Percentiles rank a stretch among this genome's conserved stretches.
Conservation (phyloP, 2,329 filamentous ascomycete species). For the Aureobasidium namibiae region DNA sequence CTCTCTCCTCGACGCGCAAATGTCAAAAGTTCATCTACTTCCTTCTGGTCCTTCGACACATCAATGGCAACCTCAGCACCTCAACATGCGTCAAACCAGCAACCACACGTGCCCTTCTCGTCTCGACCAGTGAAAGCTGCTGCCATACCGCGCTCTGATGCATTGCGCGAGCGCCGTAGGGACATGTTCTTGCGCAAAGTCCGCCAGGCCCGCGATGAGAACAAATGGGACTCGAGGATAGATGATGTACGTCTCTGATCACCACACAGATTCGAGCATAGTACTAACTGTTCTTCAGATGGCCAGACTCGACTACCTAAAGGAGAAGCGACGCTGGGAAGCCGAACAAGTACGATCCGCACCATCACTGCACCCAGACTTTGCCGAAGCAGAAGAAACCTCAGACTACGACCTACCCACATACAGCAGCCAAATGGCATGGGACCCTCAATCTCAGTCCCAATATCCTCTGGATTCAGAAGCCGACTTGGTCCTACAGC, state of each 20-base stretch:
- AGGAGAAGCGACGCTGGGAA: slow-evolving; percentile 37
- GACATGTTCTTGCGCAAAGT: slow-evolving; percentile 60
- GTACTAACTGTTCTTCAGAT: slow-evolving; percentile 28
- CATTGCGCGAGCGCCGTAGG: slow-evolving; percentile 54
- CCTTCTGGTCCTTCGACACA: slow-evolving; percentile 12
- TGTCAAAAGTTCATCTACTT: slow-evolving; percentile 20
- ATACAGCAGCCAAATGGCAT: background rate
- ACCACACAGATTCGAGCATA: background rate
- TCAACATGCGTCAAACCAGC: background rate
- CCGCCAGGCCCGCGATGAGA: slow-evolving; percentile 36
- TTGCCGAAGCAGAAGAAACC: slow-evolving; percentile 18
- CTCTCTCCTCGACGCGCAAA: slow-evolving; percentile 37
- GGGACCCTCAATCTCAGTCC: slow-evolving; percentile 15
- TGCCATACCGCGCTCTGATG: slow-evolving; percentile 53
- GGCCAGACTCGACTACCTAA: slow-evolving; percentile 39
- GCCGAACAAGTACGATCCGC: slow-evolving; percentile 35
- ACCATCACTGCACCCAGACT: slow-evolving; percentile 19
- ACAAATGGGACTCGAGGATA: slow-evolving; percentile 36
- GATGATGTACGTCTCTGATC: slow-evolving; percentile 34
- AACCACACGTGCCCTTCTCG: slow-evolving; percentile 32
- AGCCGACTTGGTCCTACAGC: slow-evolving; percentile 32
- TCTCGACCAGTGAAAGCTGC: slow-evolving; percentile 53
- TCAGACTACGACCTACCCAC: slow-evolving; percentile 14
- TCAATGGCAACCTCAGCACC: slow-evolving; percentile 2
- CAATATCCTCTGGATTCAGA: slow-evolving; percentile 20